Evolutionary conservation across 2,329 filamentous ascomycete species (phyloP), one percentile per base, ranked within the genome.

Genomic region (Hortaea werneckii): DNA sequence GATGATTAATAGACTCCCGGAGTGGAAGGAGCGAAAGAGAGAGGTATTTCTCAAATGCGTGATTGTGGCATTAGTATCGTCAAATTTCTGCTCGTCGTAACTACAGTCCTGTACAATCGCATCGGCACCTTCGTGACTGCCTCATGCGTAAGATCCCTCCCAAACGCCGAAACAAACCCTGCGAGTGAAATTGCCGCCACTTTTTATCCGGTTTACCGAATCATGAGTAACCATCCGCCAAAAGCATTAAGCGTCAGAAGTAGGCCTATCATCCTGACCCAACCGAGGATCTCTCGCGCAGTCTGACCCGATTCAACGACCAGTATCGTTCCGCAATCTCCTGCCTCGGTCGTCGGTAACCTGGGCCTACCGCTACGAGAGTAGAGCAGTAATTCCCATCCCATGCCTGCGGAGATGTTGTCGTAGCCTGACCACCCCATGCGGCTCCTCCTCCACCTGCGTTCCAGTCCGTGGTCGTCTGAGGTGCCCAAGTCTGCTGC

Each of bases 251-350:
- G 40, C 29, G 41, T 50, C 29, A 51, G 32, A 9, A 58, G 41
- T 44, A 57, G 49, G 10, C 43, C 39, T 7, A 48, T 43, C 44
- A 54, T 39, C 40, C 42, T 51, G 30, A 44, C 29, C 52, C 50
- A 55, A 5, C 44, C 43, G 2, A 58, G n/a, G 1, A 48, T 37
- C 12, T 47, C 13, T 30, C 35, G 41, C 28, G 40, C 40, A 1
- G 40, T 46, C 29, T 40, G 49, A 3, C 43, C 46, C 8, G 56
- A 50, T 42, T 53, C 56, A 1, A 60, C 54, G 12, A 65, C 58
- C 41, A 65, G 45, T 27, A 64, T 61, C n/a, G 59, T 64, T n/a
- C 63, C 63, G 45, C 63, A 65, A 3, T 58, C 47, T 4, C 57
- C 62, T 3, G 50, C 46, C 35, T 54, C 50, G 5, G 61, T 62